phyloP scores from a whole-genome alignment of 805 yeast genomes.

The Metschnikowia orientalis region DNA sequence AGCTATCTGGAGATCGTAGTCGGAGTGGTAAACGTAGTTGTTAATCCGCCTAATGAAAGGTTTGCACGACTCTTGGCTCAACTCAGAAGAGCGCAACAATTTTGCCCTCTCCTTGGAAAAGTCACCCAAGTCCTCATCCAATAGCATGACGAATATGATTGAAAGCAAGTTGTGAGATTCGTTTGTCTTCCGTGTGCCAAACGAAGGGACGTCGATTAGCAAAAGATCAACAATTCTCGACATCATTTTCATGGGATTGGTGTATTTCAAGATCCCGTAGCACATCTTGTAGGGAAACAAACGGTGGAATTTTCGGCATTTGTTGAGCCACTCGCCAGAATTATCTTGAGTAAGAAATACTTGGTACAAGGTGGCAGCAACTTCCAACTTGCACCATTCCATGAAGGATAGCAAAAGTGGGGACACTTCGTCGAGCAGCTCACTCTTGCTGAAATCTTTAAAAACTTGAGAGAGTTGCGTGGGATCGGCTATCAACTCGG shows the following conservation, averaged over 20 bases:
- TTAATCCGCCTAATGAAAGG: constrained; percentile 33
- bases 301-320: constrained; percentile 65
- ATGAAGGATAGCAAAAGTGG: constrained; percentile 65
- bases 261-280: constrained; percentile 69
- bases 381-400: constrained; percentile 77
- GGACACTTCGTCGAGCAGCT: constrained; percentile 53
- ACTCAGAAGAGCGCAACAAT: constrained; percentile 38
- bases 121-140: constrained; percentile 67
- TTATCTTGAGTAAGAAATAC: constrained; percentile 76
- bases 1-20: constrained; percentile 35
- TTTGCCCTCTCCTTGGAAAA: constrained; percentile 50
- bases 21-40: constrained; percentile 47
- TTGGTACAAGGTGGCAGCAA: constrained; percentile 81
- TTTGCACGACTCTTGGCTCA: constrained; percentile 30
- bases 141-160: constrained; percentile 63
- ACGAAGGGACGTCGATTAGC: constrained; percentile 46
- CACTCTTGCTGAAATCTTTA: constrained; percentile 56
- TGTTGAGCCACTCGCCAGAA: constrained; percentile 69
- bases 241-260: constrained; percentile 84
- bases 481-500: constrained; percentile 44
- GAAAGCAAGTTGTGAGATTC: constrained; percentile 50
- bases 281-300: constrained; percentile 78
- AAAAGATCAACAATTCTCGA: constrained; percentile 76
- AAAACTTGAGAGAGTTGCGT: constrained; percentile 60
- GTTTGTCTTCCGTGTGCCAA: constrained; percentile 17